Evolutionary conservation across 164 flowering plant genomes (phyloP), one percentile per base, ranked within the genome.

Genomic region (Vitis cinerea): DNA sequence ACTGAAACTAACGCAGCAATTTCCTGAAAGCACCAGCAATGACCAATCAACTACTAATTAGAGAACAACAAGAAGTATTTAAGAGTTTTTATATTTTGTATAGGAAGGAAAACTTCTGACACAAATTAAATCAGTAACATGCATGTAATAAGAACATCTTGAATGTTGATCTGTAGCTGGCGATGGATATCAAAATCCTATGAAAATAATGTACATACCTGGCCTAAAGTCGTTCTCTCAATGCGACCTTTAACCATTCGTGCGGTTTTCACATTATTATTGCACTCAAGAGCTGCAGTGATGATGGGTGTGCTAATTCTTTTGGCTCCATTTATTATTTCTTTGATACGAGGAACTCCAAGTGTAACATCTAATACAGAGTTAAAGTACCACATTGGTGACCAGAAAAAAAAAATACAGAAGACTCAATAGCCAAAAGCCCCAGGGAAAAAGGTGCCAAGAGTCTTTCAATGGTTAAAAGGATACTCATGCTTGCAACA

Each of bases 401-500:
- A 58, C 8, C 60, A 50, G 9, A 29, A 6, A 37, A 37, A 37
- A 37, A 37, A 37, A 37, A 37, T 37, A 23, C 44, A 37, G 44
- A 37, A 37, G 23, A 53, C 29, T 48, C 27, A 52, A 23, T 48
- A 51, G 15, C 16, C 10, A 13, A 71, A 51, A 29, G 14, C 13
- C 7, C 13, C 3, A 23, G 14, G 62, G 44, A 37, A 37, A 37
- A 37, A 37, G 7, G 49, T 8, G 44, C 29, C 49, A 54, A 51
- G 64, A 44, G 13, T 19, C 4, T 31, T 48, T 31, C 10, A 68
- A 66, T 10, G 44, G 44, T 37, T 37, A 37, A 64, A 78, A 89
- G 99, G 97, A 95, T 95, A 95, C 99, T 96, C 99, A 93, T 96
- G 97, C 99, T 96, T 13, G 98, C 99, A 78, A 96, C 97, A 75